A percentile compares a stretch with the other conserved stretches of the same genome.
phyloP scores from a whole-genome alignment of 169 alveolate genomes.

The Hepatocystis sp. region DNA sequence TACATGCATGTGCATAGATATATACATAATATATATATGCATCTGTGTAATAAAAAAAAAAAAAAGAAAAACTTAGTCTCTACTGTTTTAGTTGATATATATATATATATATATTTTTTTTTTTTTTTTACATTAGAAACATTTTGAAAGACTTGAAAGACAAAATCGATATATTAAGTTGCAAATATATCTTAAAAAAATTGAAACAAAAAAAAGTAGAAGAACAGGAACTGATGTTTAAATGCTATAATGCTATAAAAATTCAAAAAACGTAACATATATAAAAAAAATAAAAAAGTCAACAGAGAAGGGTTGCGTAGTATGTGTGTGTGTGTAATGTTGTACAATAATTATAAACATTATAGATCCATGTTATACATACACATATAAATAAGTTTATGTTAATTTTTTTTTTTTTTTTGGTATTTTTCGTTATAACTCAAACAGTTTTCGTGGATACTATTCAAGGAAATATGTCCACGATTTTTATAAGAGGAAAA shows the following conservation, averaged over 20 bases:
- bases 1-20: too few relatives aligned
- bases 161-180: conserved; percentile 7
- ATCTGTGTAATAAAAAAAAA: too few relatives aligned
- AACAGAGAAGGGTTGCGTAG: background rate
- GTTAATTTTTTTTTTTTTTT: background rate
- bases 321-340: background rate
- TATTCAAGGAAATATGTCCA: conserved; percentile 70
- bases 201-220: conserved; percentile 30
- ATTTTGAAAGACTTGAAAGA: conserved; percentile 15
- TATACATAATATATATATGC: too few relatives aligned
- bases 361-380: background rate
- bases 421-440: background rate
- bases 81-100: too few relatives aligned
- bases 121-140: conserved; percentile 10
- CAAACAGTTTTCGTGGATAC: conserved; percentile 39
- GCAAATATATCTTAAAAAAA: conserved; percentile 51
- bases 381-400: background rate
- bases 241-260: conserved; percentile 43
- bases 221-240: conserved; percentile 9
- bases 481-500: conserved; percentile 61
- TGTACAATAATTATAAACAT: background rate
- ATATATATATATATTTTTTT: background rate
- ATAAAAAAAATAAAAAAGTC: background rate
- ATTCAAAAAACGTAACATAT: conserved; percentile 53
- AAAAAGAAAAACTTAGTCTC: too few relatives aligned